Percentiles rank a stretch among this genome's conserved stretches.
phyloP scores from a whole-genome alignment of 345 rosid species.

The Linum tenue region DNA sequence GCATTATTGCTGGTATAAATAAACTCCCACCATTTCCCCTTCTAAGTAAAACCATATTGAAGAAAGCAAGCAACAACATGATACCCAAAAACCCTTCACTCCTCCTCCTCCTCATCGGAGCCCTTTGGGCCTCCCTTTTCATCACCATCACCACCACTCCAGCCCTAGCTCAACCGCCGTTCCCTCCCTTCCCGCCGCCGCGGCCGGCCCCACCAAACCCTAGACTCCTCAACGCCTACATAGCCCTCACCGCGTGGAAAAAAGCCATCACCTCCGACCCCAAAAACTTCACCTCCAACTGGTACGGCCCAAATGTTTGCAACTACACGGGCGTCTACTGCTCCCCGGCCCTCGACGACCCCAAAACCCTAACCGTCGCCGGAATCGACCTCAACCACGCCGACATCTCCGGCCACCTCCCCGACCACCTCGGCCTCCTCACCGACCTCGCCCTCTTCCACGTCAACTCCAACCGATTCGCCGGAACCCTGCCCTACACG shows the following conservation, averaged over 20 bases:
- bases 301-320: constrained; percentile 80
- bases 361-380: constrained; percentile 49
- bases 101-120: too few relatives aligned
- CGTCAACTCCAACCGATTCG: constrained; percentile 63
- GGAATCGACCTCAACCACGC: constrained; percentile 83
- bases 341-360: constrained; percentile 54
- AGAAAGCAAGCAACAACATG: too few relatives aligned
- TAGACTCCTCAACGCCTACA: constrained; percentile 53
- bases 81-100: too few relatives aligned
- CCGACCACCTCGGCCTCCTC: constrained; percentile 64
- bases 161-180: too few relatives aligned
- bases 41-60: too few relatives aligned
- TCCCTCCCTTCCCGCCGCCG: too few relatives aligned
- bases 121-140: too few relatives aligned
- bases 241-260: constrained; percentile 76
- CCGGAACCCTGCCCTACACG: constrained; percentile 45
- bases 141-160: too few relatives aligned
- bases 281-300: constrained; percentile 43
- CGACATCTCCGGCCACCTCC: constrained; percentile 51
- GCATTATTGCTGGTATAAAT: too few relatives aligned
- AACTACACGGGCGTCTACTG: constrained; percentile 79
- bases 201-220: constrained; percentile 28
- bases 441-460: constrained; percentile 69
- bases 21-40: too few relatives aligned
- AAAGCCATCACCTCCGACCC: constrained; percentile 61